These are phyloP conservation scores for Globisporangium megalacanthum DNA, from an alignment of 352 stramenopile species.

Conservation along the genomic window DNA sequence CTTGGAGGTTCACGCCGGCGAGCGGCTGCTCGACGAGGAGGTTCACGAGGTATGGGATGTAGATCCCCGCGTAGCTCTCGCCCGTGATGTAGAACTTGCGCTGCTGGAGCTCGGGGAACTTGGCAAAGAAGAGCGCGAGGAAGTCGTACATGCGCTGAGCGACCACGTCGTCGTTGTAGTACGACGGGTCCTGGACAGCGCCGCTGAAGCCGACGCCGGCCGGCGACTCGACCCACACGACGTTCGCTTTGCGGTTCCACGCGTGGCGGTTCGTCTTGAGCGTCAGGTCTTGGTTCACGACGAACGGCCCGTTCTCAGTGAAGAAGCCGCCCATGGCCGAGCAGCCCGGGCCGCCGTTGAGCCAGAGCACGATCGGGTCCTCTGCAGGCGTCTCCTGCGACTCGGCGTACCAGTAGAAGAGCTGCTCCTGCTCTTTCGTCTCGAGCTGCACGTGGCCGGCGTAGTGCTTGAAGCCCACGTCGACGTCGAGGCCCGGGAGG, in stretches of 20 bases:
- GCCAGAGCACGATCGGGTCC: constrained; percentile 77
- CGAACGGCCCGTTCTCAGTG: constrained; percentile 75
- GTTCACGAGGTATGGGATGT: constrained; percentile 86
- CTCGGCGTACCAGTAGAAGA: constrained; percentile 84
- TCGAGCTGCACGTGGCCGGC: constrained; percentile 46
- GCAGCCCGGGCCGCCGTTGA: constrained; percentile 76
- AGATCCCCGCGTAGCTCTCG: constrained; percentile 86
- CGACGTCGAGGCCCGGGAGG: constrained; percentile 37
- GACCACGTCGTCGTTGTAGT: constrained; percentile 81
- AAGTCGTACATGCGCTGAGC: constrained; percentile 78
- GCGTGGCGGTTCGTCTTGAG: constrained; percentile 66
- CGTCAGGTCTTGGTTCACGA: constrained; percentile 44
- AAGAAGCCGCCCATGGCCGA: constrained; percentile 67
- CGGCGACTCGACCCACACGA: constrained; percentile 75
- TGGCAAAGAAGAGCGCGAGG: constrained; percentile 49
- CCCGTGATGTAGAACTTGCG: constrained; percentile 82
- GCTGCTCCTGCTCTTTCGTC: constrained; percentile 38
- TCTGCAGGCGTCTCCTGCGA: constrained; percentile 43
- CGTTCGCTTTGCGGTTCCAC: constrained; percentile 75
- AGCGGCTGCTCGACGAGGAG: constrained; percentile 63
- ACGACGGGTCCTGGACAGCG: constrained; percentile 43
- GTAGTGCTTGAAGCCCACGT: constrained; percentile 69
- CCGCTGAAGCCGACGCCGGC: constrained; percentile 71
- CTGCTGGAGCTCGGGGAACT: constrained; percentile 36
- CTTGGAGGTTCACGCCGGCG: constrained; percentile 59